Percentiles rank a stretch among this genome's conserved stretches.
Evolutionary conservation across 495 filamentous ascomycete genomes (phyloP).

Genomic region (Tricharina praecox): DNA sequence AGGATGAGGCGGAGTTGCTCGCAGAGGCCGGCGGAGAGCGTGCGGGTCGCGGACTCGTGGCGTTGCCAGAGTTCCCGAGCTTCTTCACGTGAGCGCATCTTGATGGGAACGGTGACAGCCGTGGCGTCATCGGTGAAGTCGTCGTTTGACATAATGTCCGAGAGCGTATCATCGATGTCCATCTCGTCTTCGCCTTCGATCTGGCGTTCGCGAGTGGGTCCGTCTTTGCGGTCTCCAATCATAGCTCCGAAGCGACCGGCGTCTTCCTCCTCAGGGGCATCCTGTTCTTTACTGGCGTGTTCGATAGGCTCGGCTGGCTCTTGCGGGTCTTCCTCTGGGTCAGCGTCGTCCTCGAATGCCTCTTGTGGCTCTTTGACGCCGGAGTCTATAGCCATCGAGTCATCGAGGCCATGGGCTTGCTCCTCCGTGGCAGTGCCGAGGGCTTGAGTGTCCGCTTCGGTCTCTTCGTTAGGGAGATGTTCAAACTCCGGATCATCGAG

Average conservation of each 20-base stretch:
- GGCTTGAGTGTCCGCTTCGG: slow-evolving; percentile 69
- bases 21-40: slow-evolving; percentile 70
- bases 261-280: slow-evolving; percentile 24
- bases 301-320: slow-evolving; percentile 36
- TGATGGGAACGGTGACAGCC: background rate
- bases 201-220: slow-evolving; percentile 12
- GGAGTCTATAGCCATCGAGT: slow-evolving; percentile 65
- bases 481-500: slow-evolving; percentile 63
- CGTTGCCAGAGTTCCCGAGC: slow-evolving; percentile 67
- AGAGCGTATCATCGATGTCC: slow-evolving; percentile 12
- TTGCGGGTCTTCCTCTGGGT: slow-evolving; percentile 36
- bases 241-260: slow-evolving; percentile 28
- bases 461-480: slow-evolving; percentile 69
- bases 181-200: slow-evolving; percentile 25
- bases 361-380: slow-evolving; percentile 41
- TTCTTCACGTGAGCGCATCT: slow-evolving; percentile 33
- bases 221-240: slow-evolving; percentile 22
- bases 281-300: slow-evolving; percentile 30
- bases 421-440: slow-evolving; percentile 77
- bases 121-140: slow-evolving; percentile 41
- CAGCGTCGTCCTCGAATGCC: slow-evolving; percentile 41
- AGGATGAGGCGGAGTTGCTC: slow-evolving; percentile 92
- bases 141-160: slow-evolving; percentile 8
- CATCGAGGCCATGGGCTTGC: slow-evolving; percentile 63
- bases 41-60: slow-evolving; percentile 67